A percentile compares a stretch with the other conserved stretches of the same genome.
Evolutionary conservation across 2,329 filamentous ascomycete genomes (phyloP).

Genomic region (Phyllosticta paracitricarpa): DNA sequence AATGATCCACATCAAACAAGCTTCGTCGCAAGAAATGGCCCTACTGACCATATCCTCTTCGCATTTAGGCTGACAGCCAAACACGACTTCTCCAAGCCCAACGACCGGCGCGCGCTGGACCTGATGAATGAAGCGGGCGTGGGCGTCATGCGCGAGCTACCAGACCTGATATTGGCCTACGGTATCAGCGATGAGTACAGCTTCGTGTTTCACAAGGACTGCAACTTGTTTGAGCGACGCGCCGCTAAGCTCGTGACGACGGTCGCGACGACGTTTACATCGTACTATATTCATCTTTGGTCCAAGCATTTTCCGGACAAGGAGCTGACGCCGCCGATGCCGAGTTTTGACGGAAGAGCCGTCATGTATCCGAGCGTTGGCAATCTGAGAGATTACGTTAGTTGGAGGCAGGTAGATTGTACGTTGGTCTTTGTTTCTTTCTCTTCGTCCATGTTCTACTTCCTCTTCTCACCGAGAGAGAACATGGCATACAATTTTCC

Average conservation of each 20-base stretch:
- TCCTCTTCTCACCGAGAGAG: not conserved
- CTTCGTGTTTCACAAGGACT: constrained; percentile 80
- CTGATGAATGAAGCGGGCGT: constrained; percentile 93
- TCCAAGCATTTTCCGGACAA: constrained; percentile 60
- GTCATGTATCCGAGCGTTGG: constrained; percentile 76
- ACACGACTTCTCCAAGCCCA: constrained; percentile 84
- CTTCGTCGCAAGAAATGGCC: not conserved
- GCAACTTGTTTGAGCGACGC: constrained; percentile 74
- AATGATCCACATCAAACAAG: constrained; percentile 1
- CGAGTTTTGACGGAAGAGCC: constrained; percentile 85
- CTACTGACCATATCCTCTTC: no score
- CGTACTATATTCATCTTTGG: constrained; percentile 82
- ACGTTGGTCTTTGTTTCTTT: constrained; percentile 23
- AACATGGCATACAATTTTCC: not conserved
- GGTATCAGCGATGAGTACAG: constrained; percentile 94
- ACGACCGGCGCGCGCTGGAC: constrained; percentile 75
- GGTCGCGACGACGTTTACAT: constrained; percentile 85
- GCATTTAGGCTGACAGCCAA: constrained; percentile 61
- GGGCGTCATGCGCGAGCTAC: constrained; percentile 70
- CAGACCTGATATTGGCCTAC: constrained; percentile 80
- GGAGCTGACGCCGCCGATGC: constrained; percentile 62
- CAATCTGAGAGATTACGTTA: constrained; percentile 89
- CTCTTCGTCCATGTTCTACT: not conserved
- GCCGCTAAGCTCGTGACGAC: constrained; percentile 83
- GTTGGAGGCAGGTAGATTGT: constrained; percentile 97